Conservation (phyloP, 257 asterid species). For the Solanum stenotomum region DNA sequence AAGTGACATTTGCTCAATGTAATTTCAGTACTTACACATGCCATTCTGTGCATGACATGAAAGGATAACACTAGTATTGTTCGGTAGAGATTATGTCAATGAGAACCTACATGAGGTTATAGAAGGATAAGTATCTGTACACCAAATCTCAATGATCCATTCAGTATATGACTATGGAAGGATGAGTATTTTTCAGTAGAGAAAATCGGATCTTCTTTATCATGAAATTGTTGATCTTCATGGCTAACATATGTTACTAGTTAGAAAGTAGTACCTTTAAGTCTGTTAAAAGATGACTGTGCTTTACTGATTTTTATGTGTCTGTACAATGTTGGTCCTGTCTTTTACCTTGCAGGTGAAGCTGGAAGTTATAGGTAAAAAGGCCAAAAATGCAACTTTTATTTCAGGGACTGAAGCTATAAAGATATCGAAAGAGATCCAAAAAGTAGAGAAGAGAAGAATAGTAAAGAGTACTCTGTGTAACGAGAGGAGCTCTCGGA, state of each 20-base stretch:
- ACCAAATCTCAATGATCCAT: background rate
- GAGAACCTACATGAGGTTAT: background rate
- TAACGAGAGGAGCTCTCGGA: slow-evolving; percentile 88
- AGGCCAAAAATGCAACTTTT: slow-evolving; percentile 76
- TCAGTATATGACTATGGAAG: background rate
- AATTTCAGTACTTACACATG: background rate
- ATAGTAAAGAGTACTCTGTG: slow-evolving; percentile 83
- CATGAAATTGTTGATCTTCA: background rate
- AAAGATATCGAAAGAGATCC: slow-evolving; percentile 83
- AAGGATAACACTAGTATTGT: background rate
- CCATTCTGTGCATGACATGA: background rate
- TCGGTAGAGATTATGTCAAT: background rate
- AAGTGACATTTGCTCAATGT: background rate
- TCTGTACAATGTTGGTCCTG: background rate
- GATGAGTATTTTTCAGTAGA: background rate
- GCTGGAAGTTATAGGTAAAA: slow-evolving; percentile 91
- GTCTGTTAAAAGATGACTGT: background rate
- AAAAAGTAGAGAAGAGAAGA: slow-evolving; percentile 91
- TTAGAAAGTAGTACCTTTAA: background rate
- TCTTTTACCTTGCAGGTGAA: slow-evolving; percentile 36
- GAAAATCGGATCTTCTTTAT: background rate
- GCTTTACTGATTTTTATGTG: background rate
- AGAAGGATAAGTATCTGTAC: background rate
- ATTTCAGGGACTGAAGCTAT: slow-evolving; percentile 92
- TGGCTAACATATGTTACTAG: background rate